These are phyloP conservation scores for Lumnitzera racemosa DNA, from an alignment of 345 rosid genomes.

Conservation along the genomic window DNA sequence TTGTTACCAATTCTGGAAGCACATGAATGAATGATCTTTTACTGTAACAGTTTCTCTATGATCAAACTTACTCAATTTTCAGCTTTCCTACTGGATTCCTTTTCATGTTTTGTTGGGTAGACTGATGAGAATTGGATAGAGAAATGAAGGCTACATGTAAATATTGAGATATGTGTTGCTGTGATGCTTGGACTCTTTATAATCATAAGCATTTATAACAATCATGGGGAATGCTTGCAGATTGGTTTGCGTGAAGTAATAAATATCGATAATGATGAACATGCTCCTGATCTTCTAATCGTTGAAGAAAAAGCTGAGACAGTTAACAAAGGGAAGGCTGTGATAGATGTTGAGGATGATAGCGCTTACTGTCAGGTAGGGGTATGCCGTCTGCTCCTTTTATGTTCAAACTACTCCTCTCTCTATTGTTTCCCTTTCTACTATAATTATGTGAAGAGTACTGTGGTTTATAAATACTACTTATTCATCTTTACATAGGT, in stretches of 20 bases:
- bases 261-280: constrained; percentile 52
- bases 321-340: constrained; percentile 59
- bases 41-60: too few species aligned
- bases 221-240: constrained; percentile 23
- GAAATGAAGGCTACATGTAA: too few species aligned
- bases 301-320: constrained; percentile 26
- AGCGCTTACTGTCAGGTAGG: constrained; percentile 11
- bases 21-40: too few species aligned
- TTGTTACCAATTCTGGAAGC: too few species aligned
- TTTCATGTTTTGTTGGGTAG: too few species aligned
- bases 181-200: too few species aligned
- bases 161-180: too few species aligned
- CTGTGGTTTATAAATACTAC: background rate
- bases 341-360: constrained; percentile 20
- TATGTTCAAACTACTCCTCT: background rate
- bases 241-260: constrained; percentile 36
- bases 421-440: background rate
- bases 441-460: background rate
- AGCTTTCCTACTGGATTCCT: too few species aligned
- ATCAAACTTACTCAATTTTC: too few species aligned
- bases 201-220: background rate
- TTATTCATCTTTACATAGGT: constrained; percentile 16
- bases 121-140: too few species aligned
- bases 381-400: constrained; percentile 17
- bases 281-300: constrained; percentile 27